phyloP scores from a whole-genome alignment of 2,329 filamentous ascomycete genomes.

The Microcyclospora pomicola region DNA sequence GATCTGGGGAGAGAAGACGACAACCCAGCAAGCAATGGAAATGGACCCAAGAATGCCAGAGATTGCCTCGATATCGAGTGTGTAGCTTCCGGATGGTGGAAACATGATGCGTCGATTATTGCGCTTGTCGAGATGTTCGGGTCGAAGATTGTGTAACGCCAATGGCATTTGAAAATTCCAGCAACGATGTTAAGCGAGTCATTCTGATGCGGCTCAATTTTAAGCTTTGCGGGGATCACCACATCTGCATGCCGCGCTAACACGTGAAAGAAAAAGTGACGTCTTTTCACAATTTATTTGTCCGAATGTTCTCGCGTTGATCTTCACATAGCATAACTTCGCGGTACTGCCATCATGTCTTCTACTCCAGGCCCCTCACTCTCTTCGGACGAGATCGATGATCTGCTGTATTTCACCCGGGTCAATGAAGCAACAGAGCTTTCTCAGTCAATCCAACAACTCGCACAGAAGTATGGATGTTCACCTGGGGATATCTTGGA shows the following conservation, averaged over 20 bases:
- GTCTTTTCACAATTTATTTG: background rate
- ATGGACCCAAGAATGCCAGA: conserved; percentile 91
- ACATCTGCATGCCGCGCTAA: background rate
- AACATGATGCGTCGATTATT: conserved; percentile 28
- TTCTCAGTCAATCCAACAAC: conserved; percentile 40
- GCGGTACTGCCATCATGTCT: conserved; percentile 1
- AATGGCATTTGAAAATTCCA: no score
- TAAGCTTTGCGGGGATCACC: background rate
- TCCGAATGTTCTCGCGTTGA: background rate
- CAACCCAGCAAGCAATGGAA: conserved; percentile 94
- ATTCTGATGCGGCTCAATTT: background rate
- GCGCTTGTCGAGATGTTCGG: no score
- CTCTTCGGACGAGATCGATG: conserved; percentile 71
- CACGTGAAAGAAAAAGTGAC: background rate
- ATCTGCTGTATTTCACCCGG: conserved; percentile 78
- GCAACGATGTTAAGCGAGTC: no score
- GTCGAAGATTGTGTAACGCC: no score
- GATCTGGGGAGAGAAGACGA: conserved; percentile 95
- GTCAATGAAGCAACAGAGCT: conserved; percentile 63
- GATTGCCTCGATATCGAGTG: conserved; percentile 73
- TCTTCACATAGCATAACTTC: background rate
- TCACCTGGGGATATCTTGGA: conserved; percentile 51
- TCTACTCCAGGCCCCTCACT: conserved; percentile 25
- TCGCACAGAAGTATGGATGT: conserved; percentile 49
- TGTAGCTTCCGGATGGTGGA: conserved; percentile 41